Base-by-base conservation (phyloP, 164 flowering plant genomes). In the Vitis labrusca region DNA sequence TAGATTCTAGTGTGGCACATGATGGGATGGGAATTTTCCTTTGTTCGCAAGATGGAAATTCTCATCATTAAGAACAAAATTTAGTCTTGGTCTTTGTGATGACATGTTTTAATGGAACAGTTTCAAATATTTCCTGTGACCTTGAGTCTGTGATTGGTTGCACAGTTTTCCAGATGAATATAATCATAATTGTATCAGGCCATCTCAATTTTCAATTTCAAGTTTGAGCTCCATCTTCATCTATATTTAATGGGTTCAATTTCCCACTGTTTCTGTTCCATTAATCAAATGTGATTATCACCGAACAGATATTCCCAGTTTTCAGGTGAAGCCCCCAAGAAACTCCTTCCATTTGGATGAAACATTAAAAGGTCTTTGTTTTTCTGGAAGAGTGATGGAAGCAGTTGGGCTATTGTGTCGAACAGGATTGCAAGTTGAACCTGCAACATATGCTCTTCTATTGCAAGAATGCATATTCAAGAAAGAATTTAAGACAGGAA, bases 381-480 rank as follows among this genome's bases (percentile, higher is more conserved):
- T 78, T 53, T 72, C 85, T 10, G 97, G 92, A 68, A 88, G 87
- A 75, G 59, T 91, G 70, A 69, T 55, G 32, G 86, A 88, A 75
- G 93, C 94, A 57, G 71, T 90, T 64, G 77, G 81, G 23, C 71
- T 88, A 53, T 68, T 93, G 47, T 89, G 91, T 73, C 30, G 78
- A 48, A 69, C 82, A 15, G 82, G 78, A 7, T 37, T 74, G 52
- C 67, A 67, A 50, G 85, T 85, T 49, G 76, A 77, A 6, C 69
- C 77, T 9, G 76, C 73, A 10, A 87, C 89, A 0, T 93, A 90
- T 71, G 71, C 86, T 63, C 88, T 91, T 64, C 67, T 90, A n/a
- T 71, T 93, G 76, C 97, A 90, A 74, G 97, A 91, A 71, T 90
- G 91, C 78, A 85, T 91, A 69, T 81, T 75, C 61, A 82, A 81